phyloP scores from a whole-genome alignment of 2,329 filamentous ascomycete species.

The Diplodia mutila region DNA sequence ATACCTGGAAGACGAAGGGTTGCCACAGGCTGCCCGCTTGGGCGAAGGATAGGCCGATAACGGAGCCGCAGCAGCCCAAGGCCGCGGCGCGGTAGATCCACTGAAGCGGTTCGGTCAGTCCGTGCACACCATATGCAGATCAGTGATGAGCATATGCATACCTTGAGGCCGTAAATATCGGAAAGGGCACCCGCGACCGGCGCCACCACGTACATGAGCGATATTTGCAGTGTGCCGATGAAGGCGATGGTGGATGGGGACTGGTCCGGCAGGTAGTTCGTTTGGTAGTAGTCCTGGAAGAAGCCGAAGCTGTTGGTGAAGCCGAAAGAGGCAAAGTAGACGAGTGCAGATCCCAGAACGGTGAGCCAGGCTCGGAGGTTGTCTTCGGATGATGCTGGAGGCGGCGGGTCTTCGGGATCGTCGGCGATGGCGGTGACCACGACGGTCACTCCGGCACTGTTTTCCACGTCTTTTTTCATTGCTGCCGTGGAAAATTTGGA shows the following conservation, averaged over 20 bases:
- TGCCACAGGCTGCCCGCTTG: conserved; percentile 11
- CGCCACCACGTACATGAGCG: conserved; percentile 12
- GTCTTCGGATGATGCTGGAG: not conserved
- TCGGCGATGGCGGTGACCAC: too few relatives aligned
- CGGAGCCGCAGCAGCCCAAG: conserved; percentile 7
- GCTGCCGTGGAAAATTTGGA: not conserved
- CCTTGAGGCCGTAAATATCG: conserved; percentile 6
- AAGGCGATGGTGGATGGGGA: conserved; percentile 9
- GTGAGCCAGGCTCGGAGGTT: conserved; percentile 18
- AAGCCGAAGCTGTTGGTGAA: conserved; percentile 34
- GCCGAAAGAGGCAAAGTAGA: conserved; percentile 15
- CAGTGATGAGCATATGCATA: not conserved
- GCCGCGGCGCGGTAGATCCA: conserved; percentile 11
- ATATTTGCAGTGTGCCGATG: conserved; percentile 10
- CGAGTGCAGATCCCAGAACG: conserved; percentile 11
- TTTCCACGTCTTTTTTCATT: conserved; percentile 18
- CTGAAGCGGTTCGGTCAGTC: not conserved
- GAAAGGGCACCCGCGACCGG: conserved; percentile 6
- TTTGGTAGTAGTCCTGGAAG: conserved; percentile 42
- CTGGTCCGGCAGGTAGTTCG: conserved; percentile 29
- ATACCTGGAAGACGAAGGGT: conserved; percentile 14
- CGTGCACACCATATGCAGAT: not conserved
- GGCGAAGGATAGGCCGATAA: conserved; percentile 9
- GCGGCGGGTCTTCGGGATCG: not conserved
- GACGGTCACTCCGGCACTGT: not conserved